Evolutionary conservation across 1,284 basidiomycete genomes (phyloP), one percentile per base, ranked within the genome.

Genomic region (Fomitopsis pinicola): DNA sequence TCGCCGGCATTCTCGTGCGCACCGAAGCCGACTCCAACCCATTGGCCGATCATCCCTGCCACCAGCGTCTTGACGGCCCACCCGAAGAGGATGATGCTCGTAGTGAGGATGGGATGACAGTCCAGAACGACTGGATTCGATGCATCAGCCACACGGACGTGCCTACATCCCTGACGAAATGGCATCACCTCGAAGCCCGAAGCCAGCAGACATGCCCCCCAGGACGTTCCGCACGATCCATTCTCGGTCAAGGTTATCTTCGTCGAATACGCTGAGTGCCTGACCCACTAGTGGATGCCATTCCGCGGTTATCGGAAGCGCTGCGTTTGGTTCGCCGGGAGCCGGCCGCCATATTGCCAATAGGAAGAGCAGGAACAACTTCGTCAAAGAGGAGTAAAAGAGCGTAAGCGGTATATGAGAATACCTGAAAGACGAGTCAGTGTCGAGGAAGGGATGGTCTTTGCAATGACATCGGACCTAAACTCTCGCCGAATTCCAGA

Each of bases 331-430:
- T 42, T 48, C 55, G 26, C 55, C 19, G 9, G 70, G 68, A 3
- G 81, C 80, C 7, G 88, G 85, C 33, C 82, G 82, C 94, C 94
- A 97, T 63, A 97, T 87, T 0, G 91, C 86, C 17, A 97, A 82
- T 17, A 93, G 78, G 64, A 93, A 86, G 26, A 95, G 84, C 4
- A 97, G 82, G 71, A 95, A 89, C 9, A 94, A 82, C 66, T 96
- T 96, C 1, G 91, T 89, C 40, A 96, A 77, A 1, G 94, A 94
- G 0, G 94, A 94, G 71, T 95, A 95, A 63, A 96, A 81, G 4
- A 96, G 78, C 3, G 89, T 89, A 17, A 96, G 80, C 1, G 92
- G 87, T 42, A 95, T 84, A 42, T 94, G 81, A 1, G 86, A 86
- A 57, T 87, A 83, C 67, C 89, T 91, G 67, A 40, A 35, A 33